These are phyloP conservation scores for Rachicladosporium sp. DNA, from an alignment of 2,329 filamentous ascomycete genomes.

Conservation along the genomic window DNA sequence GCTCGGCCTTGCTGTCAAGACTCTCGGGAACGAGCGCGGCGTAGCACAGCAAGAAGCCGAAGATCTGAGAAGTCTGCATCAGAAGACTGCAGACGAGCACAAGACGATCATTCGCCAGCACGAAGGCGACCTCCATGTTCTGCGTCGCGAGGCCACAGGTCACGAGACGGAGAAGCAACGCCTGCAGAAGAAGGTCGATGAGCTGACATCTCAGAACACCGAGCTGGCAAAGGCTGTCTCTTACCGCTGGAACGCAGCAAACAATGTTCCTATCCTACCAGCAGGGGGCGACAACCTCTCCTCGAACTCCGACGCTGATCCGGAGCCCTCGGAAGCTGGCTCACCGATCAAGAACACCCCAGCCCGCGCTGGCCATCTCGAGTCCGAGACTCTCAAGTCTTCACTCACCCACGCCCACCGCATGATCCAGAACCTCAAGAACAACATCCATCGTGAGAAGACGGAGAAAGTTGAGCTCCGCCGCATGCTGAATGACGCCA, in stretches of 20 bases:
- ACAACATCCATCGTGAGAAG: constrained; percentile 93
- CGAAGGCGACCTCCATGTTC: constrained; percentile 74
- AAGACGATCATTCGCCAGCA: constrained; percentile 65
- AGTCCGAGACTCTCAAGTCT: constrained; percentile 88
- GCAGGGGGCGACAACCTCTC: constrained; percentile 39
- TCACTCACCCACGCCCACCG: constrained; percentile 89
- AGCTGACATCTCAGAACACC: constrained; percentile 77
- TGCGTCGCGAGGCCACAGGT: constrained; percentile 66
- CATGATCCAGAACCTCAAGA: constrained; percentile 91
- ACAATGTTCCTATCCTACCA: constrained; percentile 46
- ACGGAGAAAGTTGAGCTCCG: constrained; percentile 94
- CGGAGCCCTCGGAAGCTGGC: constrained; percentile 68
- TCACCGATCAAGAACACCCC: constrained; percentile 89
- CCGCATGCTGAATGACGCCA: constrained; percentile 86
- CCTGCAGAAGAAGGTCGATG: constrained; percentile 75
- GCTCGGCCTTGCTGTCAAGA: constrained; percentile 58
- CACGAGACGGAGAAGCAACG: constrained; percentile 67
- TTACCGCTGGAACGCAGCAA: constrained; percentile 45
- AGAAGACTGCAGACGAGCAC: constrained; percentile 73
- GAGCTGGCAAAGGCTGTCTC: constrained; percentile 79
- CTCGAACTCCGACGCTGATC: constrained; percentile 46
- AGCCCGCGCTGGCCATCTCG: constrained; percentile 69
- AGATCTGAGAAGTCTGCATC: constrained; percentile 68
- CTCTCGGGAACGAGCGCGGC: constrained; percentile 62
- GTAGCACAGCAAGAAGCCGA: constrained; percentile 75